A percentile compares a stretch with the other conserved stretches of the same genome.
Conservation (phyloP, 2,329 filamentous ascomycete genomes). For the Botryotinia calthae region DNA sequence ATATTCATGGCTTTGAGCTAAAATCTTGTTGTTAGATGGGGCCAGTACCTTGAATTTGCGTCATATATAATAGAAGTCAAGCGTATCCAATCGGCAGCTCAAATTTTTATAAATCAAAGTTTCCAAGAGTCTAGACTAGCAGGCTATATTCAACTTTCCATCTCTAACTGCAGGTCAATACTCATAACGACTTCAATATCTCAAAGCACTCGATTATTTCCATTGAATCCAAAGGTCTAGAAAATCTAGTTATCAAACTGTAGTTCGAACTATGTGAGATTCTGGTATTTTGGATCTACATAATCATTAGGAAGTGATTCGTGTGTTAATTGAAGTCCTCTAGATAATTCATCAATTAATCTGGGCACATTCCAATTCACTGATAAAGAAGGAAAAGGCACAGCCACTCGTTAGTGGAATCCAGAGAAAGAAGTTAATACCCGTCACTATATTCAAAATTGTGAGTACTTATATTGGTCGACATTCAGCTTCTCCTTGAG, state of each 20-base stretch:
- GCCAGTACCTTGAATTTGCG: not conserved
- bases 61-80: not conserved
- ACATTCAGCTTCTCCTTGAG: slow-evolving; percentile 27
- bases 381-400: not conserved
- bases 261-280: not conserved
- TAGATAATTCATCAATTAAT: not conserved
- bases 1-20: no score
- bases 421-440: no score
- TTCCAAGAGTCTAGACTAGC: not conserved
- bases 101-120: not conserved
- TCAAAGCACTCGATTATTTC: not conserved
- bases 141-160: not conserved
- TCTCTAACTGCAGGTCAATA: not conserved
- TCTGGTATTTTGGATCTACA: not conserved
- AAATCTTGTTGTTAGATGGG: not conserved
- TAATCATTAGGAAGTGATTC: not conserved
- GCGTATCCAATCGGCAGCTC: not conserved
- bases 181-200: not conserved
- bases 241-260: not conserved
- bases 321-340: not conserved
- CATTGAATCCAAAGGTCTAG: not conserved
- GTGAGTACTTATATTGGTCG: not conserved
- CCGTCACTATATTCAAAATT: not conserved
- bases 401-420: not conserved
- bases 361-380: not conserved